Evolutionary conservation across 1,139 yeast genomes (phyloP).

Genomic region (Nakaseomyces delphensis): DNA sequence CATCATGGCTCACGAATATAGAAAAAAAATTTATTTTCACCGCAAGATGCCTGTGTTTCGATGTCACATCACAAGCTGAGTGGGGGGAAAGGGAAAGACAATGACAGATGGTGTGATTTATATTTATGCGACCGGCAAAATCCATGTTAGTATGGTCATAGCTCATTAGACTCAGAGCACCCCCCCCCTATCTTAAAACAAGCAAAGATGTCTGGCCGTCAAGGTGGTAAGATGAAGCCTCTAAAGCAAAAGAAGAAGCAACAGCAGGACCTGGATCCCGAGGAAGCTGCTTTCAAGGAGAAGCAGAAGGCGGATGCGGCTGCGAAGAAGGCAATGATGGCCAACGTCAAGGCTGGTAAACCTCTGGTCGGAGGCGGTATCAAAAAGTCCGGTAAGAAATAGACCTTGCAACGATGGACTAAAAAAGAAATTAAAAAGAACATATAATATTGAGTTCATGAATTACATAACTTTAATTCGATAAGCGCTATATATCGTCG

Average conservation of each 20-base stretch:
- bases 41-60: no score
- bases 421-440: background rate
- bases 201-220: conserved; percentile 54
- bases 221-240: conserved; percentile 53
- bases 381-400: conserved; percentile 75
- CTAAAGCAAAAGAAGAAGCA: conserved; percentile 59
- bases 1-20: no score
- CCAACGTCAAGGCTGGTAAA: conserved; percentile 81
- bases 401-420: conserved; percentile 11
- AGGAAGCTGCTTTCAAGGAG: conserved; percentile 81
- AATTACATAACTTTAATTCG: no score
- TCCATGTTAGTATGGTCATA: no score
- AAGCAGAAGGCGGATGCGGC: conserved; percentile 93
- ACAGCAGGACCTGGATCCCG: conserved; percentile 69
- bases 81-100: no score
- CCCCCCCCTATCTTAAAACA: background rate
- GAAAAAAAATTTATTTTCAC: no score
- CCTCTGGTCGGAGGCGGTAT: conserved; percentile 91
- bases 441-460: no score
- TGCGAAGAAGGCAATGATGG: conserved; percentile 84
- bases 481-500: no score
- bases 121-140: no score
- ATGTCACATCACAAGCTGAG: no score
- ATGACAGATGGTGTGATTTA: no score
- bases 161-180: background rate